Conservation (phyloP, 2,329 filamentous ascomycete genomes). For the Hypomyces perniciosus region DNA sequence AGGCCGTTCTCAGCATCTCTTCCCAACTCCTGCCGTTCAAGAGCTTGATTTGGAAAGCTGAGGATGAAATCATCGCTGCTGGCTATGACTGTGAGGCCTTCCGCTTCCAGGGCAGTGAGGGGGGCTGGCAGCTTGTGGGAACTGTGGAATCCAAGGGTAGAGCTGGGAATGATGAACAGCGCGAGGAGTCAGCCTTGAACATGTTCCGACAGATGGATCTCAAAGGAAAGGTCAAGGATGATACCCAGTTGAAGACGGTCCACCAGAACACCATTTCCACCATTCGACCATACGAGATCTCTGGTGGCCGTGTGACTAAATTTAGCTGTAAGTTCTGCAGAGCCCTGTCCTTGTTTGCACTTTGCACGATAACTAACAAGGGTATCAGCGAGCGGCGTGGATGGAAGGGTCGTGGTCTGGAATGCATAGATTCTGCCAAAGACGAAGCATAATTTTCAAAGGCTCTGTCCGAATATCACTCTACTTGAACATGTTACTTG, state of each 20-base stretch:
- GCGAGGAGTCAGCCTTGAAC: constrained; percentile 90
- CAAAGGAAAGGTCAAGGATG: constrained; percentile 85
- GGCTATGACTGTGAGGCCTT: constrained; percentile 89
- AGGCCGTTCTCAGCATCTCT: constrained; percentile 81
- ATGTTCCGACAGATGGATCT: constrained; percentile 99
- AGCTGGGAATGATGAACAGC: constrained; percentile 52
- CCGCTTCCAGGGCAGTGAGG: constrained; percentile 71
- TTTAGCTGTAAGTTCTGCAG: constrained; percentile 70
- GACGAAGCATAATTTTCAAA: too few species aligned
- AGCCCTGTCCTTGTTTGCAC: background rate
- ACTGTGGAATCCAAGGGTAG: constrained; percentile 70
- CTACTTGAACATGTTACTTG: too few species aligned
- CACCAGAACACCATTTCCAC: constrained; percentile 96
- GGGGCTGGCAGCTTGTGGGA: constrained; percentile 78
- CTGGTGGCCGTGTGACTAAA: constrained; percentile 60
- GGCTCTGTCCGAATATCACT: too few species aligned
- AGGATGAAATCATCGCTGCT: constrained; percentile 90
- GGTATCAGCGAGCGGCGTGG: constrained; percentile 66
- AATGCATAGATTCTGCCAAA: constrained; percentile 30
- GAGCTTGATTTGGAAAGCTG: constrained; percentile 85
- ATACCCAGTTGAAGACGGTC: constrained; percentile 89
- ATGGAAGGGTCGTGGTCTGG: constrained; percentile 79
- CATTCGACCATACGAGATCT: constrained; percentile 67
- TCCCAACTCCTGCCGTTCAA: constrained; percentile 90
- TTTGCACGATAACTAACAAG: constrained; percentile 22